A percentile compares a stretch with the other conserved stretches of the same genome.
Conservation (phyloP, 495 filamentous ascomycete genomes). For the Platismatia glauca region DNA sequence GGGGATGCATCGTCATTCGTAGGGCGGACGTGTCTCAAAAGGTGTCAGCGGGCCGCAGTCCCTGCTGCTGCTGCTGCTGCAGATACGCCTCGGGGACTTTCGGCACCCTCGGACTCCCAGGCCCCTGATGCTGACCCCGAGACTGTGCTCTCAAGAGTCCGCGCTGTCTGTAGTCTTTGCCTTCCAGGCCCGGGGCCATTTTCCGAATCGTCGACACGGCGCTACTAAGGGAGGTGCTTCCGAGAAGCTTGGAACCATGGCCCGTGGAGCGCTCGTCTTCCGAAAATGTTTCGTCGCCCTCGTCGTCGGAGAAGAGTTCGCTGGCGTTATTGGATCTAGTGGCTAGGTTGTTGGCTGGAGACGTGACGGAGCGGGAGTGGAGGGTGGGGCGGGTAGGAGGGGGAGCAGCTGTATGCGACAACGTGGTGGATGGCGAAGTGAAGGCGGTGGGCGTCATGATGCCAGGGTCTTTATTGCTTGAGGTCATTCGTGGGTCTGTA, state of each 20-base stretch:
- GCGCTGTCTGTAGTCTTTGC: slow-evolving; percentile 53
- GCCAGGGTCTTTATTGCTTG: slow-evolving; percentile 46
- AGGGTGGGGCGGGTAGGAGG: slow-evolving; percentile 35
- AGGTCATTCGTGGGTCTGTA: slow-evolving; percentile 52
- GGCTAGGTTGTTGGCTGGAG: slow-evolving; percentile 50
- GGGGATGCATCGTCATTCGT: background rate
- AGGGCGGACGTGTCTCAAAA: background rate
- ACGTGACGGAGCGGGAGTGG: slow-evolving; percentile 66
- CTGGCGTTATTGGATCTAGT: slow-evolving; percentile 27
- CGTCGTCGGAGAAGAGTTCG: slow-evolving; percentile 47
- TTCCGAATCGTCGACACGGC: slow-evolving; percentile 32
- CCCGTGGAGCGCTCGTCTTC: slow-evolving; percentile 37
- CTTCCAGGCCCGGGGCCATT: slow-evolving; percentile 55
- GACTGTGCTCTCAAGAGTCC: slow-evolving; percentile 48
- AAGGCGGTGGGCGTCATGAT: slow-evolving; percentile 58
- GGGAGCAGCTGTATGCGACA: slow-evolving; percentile 17
- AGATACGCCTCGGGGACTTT: slow-evolving; percentile 55
- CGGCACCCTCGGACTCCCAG: slow-evolving; percentile 49
- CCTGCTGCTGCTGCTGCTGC: slow-evolving; percentile 20
- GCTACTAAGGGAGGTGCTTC: slow-evolving; percentile 22
- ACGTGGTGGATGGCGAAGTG: slow-evolving; percentile 28
- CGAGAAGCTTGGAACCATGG: slow-evolving; percentile 34
- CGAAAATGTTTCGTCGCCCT: slow-evolving; percentile 40
- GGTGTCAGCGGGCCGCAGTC: slow-evolving; percentile 2
- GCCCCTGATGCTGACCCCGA: slow-evolving; percentile 31